Evolutionary conservation across 2,329 filamentous ascomycete genomes (phyloP), one percentile per base, ranked within the genome.

Genomic region (Penicillium sp.): DNA sequence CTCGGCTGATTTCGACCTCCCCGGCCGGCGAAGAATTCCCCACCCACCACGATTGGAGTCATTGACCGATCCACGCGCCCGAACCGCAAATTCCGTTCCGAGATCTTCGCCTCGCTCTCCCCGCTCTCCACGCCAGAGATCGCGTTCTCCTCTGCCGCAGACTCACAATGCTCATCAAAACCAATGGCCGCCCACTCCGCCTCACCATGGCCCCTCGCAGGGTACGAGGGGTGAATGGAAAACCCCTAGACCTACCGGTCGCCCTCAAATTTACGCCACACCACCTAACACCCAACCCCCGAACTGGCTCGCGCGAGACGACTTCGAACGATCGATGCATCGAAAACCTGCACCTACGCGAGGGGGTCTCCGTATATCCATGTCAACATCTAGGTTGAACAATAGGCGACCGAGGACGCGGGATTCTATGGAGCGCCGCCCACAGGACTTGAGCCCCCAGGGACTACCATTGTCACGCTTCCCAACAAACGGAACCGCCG

Each of bases 331-430:
- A 31, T 58, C 58, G n/a, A 58, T 55, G 43, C 61, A 64, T 48
- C 67, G 66, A 45, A 72, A 62, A 40, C 58, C 61, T 30, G 61
- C 64, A 22, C 68, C 69, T 2, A 54, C 59, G 7, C 65, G 66
- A 48, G 65, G 66, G 5, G 67, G 64, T 1, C 60, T 73, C 33
- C 69, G 70, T 14, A 73, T 71, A n/a, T 73, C 73, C 26, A 70
- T 71, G 63, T 75, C 74, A 25, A 69, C 69, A 19, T 70, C 71
- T 10, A 65, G 67, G 43, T 53, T 74, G 45, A 62, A 71, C 28
- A 63, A 50, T 53, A 67, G 61, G 49, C 69, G 66, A 3, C 69
- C 67, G 8, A 65, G 62, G 41, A 59, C 57, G 7, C 65, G 64
- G 31, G 62, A 65, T 28, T 61, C 61, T 9, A 65, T 63, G 9